Percentiles rank a stretch among this genome's conserved stretches.
phyloP scores from a whole-genome alignment of 768 basidiomycete species.

The Pleurotus sapidus region DNA sequence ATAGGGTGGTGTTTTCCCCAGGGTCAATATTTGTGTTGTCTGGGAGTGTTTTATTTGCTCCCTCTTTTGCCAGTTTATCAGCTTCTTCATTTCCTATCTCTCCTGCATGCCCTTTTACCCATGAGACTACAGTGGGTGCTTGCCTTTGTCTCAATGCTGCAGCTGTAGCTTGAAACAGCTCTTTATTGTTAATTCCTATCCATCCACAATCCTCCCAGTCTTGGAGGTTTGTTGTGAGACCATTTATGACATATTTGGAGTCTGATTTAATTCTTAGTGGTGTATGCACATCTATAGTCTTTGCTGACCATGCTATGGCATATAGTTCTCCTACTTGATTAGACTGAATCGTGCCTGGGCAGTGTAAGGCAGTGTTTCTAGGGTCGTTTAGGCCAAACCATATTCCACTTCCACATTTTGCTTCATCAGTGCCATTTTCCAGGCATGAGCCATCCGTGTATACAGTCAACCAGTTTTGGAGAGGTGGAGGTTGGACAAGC shows the following conservation, averaged over 20 bases:
- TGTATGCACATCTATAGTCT: not conserved
- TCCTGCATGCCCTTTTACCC: slow-evolving; percentile 24
- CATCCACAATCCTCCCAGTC: slow-evolving; percentile 26
- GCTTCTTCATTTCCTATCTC: slow-evolving; percentile 18
- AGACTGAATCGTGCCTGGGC: slow-evolving; percentile 13
- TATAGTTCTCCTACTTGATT: slow-evolving; percentile 19
- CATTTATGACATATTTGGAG: slow-evolving; percentile 20
- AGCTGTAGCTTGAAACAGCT: slow-evolving; percentile 4
- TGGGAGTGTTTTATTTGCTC: slow-evolving; percentile 7
- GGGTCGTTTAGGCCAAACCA: slow-evolving; percentile 4
- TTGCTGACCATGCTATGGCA: slow-evolving; percentile 8
- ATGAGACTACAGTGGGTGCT: slow-evolving; percentile 15
- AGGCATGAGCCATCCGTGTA: slow-evolving; percentile 3
- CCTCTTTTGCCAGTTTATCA: slow-evolving; percentile 16
- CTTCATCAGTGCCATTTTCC: not conserved
- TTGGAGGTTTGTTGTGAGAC: slow-evolving; percentile 13
- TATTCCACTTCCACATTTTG: not conserved
- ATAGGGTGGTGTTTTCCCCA: not conserved
- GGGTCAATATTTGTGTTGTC: slow-evolving; percentile 3
- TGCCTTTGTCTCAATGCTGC: slow-evolving; percentile 10
- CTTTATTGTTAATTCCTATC: slow-evolving; percentile 13
- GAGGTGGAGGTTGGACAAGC: too few relatives aligned
- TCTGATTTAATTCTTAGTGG: slow-evolving; percentile 16
- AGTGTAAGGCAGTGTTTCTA: slow-evolving; percentile 10
- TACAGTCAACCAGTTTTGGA: not conserved